Base-by-base conservation (phyloP, 208 protist species). In the Acanthamoeba healyi region DNA sequence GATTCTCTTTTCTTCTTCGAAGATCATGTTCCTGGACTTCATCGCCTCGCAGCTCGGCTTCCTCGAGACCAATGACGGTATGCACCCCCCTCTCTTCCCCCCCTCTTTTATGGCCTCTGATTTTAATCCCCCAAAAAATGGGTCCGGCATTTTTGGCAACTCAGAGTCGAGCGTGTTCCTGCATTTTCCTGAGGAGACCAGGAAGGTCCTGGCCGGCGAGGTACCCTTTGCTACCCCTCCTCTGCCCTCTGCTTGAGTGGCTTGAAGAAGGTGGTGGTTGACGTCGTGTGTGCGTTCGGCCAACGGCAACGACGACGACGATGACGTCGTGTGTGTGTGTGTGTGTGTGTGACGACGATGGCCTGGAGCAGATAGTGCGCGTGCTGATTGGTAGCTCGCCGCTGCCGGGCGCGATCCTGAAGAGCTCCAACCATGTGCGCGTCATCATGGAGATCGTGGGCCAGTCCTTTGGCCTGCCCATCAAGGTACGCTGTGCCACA, bases 11-110 rank as follows among this genome's bases (percentile, higher is more conserved):
- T n/a, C n/a, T 81, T 5, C 22, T 36, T 24, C 32, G 9, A 67
- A 67, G 54, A 90, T n/a, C n/a, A n/a, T 90, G 82, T 70, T 90
- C 34, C 24, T 90, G 54, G 82, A 90, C 12, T 90, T 90, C 36
- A 61, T 90, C 7, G 82, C 56, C 38, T 42, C 46, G 12, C 54
- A 90, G 54, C 82, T 90, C 12, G 82, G 82, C 34, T 90, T 90
- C 54, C 56, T 90, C 54, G 82, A 90, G 54, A 4, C 19, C 56
- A 90, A 90, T 90, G 54, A 61, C 24, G 82, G 82, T 90, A 61
- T 17, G 1, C 17, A 56, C 14, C 15, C 49, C n/a, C n/a, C n/a
- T n/a, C n/a, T n/a, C n/a, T n/a, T n/a, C n/a, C n/a, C n/a, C n/a
- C n/a, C n/a, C n/a, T n/a, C n/a, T n/a, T n/a, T n/a, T n/a, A n/a